These are phyloP conservation scores for Fusarium sp. DNA, from an alignment of 2,329 filamentous ascomycete species.

Conservation along the genomic window DNA sequence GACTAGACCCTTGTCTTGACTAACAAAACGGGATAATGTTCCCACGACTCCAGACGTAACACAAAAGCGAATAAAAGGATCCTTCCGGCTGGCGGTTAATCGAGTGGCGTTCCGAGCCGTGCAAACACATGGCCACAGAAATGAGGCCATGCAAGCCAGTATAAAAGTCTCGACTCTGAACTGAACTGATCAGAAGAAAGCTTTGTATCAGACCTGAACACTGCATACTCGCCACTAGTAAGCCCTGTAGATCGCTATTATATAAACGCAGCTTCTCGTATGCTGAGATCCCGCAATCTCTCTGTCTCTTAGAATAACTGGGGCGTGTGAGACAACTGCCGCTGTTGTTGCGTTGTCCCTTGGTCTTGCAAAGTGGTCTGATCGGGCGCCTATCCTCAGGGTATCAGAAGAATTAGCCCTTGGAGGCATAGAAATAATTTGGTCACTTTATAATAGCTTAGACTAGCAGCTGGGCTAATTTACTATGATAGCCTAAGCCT, in stretches of 20 bases:
- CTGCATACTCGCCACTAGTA: neutral
- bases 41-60: neutral
- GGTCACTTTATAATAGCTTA: too few relatives aligned
- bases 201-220: neutral
- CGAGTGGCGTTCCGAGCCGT: neutral
- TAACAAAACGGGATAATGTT: neutral
- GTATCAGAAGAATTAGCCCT: too few relatives aligned
- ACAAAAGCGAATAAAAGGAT: neutral
- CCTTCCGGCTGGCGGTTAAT: neutral
- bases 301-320: neutral
- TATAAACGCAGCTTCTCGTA: neutral
- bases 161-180: neutral
- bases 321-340: neutral
- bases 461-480: too few relatives aligned
- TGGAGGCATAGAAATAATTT: too few relatives aligned
- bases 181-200: neutral
- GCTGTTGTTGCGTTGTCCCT: neutral
- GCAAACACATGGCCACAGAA: neutral
- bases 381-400: neutral
- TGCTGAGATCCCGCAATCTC: constrained; percentile 6
- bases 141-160: neutral
- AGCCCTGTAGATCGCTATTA: neutral
- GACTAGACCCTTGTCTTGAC: neutral
- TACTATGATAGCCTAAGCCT: too few relatives aligned
- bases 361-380: neutral